Evolutionary conservation across 2,329 filamentous ascomycete species (phyloP).

Genomic region (Balansia obtecta): DNA sequence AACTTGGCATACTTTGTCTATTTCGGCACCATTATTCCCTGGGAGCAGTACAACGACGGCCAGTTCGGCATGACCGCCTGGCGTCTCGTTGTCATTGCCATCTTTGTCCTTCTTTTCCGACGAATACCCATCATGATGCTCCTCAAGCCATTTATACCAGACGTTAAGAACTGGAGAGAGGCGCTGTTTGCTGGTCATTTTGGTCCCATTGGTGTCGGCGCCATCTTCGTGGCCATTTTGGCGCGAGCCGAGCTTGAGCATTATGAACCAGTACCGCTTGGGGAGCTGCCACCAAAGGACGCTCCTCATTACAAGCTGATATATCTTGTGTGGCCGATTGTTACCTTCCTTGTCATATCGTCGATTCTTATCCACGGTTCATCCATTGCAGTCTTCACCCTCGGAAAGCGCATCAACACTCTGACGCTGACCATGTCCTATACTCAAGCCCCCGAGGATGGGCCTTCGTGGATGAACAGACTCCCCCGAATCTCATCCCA

Average conservation of each 20-base stretch:
- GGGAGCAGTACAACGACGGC: conserved; percentile 75
- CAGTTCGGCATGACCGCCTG: conserved; percentile 68
- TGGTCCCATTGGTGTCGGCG: conserved; percentile 91
- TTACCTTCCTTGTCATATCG: conserved; percentile 82
- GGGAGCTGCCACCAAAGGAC: conserved; percentile 41
- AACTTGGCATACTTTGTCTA: conserved; percentile 98
- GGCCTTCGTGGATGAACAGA: conserved; percentile 89
- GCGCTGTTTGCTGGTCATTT: conserved; percentile 95
- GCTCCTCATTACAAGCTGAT: conserved; percentile 57
- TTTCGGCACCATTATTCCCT: conserved; percentile 92
- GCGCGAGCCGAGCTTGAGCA: conserved; percentile 84
- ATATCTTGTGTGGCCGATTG: conserved; percentile 87
- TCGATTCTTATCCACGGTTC: conserved; percentile 95
- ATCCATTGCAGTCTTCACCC: conserved; percentile 94
- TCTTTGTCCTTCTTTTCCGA: conserved; percentile 90
- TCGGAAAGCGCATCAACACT: conserved; percentile 97
- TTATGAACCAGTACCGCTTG: conserved; percentile 60
- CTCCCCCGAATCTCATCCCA: conserved; percentile 58
- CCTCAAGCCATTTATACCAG: conserved; percentile 85
- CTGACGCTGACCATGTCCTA: conserved; percentile 93
- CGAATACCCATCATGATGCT: conserved; percentile 89
- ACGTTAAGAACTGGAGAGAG: conserved; percentile 96
- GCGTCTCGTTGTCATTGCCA: conserved; percentile 84
- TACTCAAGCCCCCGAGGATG: conserved; percentile 77
- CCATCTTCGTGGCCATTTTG: conserved; percentile 88